Evolutionary conservation across 1,139 yeast species (phyloP).

Genomic region (Petasospora fabianii): DNA sequence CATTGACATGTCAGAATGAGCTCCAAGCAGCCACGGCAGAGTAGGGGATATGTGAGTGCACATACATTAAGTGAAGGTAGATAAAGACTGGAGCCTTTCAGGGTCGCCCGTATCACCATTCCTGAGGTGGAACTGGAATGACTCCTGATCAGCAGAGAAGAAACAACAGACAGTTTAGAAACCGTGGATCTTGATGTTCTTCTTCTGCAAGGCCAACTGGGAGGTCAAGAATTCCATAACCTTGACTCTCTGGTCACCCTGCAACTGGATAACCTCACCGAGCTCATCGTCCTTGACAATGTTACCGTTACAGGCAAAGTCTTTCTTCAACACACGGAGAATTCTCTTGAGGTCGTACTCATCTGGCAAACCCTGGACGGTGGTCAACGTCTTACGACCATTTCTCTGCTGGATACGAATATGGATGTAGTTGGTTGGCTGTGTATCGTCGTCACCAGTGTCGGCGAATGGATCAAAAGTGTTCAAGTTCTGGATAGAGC

Average conservation of each 20-base stretch:
- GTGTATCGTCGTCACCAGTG: slow-evolving; percentile 98
- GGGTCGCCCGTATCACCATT: too few relatives aligned
- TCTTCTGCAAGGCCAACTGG: slow-evolving; percentile 87
- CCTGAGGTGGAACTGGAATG: too few relatives aligned
- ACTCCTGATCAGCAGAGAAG: not conserved
- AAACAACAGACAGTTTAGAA: slow-evolving; percentile 55
- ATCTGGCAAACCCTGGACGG: slow-evolving; percentile 95
- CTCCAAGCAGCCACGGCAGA: too few relatives aligned
- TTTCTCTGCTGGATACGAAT: slow-evolving; percentile 99
- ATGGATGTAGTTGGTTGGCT: slow-evolving; percentile 93
- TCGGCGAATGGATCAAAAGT: slow-evolving; percentile 99
- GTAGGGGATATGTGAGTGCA: too few relatives aligned
- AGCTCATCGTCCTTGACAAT: slow-evolving; percentile 94
- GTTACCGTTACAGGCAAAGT: slow-evolving; percentile 98
- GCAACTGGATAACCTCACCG: slow-evolving; percentile 96
- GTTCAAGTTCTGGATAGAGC: slow-evolving; percentile 96
- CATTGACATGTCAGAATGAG: too few relatives aligned
- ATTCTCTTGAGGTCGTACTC: slow-evolving; percentile 95
- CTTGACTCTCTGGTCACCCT: slow-evolving; percentile 98
- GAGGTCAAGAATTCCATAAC: slow-evolving; percentile 89
- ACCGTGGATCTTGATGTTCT: slow-evolving; percentile 97
- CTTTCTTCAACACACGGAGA: slow-evolving; percentile 91
- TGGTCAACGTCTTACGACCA: slow-evolving; percentile 98
- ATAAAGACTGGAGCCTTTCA: too few relatives aligned
- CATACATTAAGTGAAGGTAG: too few relatives aligned